Conservation (phyloP, 2,329 filamentous ascomycete genomes). For the Pseudogymnoascus sp. region DNA sequence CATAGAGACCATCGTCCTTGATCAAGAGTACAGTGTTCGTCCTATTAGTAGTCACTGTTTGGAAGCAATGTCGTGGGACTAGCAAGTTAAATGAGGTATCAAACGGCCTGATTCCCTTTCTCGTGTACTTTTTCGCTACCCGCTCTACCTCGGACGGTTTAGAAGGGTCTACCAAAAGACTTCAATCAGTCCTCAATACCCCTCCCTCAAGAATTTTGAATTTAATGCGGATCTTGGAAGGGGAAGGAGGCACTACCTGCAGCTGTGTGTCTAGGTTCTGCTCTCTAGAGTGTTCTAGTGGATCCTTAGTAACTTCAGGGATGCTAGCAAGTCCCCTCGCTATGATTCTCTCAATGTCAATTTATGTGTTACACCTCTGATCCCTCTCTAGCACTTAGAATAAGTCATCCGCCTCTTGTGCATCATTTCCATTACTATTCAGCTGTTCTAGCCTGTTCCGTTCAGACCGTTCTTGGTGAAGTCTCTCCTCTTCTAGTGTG, state of each 20-base stretch:
- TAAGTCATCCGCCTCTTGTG: neutral
- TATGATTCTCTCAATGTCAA: neutral
- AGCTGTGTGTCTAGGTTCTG: neutral
- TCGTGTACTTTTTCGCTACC: neutral
- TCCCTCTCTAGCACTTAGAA: neutral
- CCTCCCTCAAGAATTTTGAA: neutral
- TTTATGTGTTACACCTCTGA: neutral
- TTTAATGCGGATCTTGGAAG: neutral
- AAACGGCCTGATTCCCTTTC: neutral
- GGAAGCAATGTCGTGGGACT: neutral
- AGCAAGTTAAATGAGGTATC: neutral
- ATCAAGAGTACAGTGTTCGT: neutral
- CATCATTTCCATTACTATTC: neutral
- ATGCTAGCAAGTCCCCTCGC: neutral
- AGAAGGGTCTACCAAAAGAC: neutral
- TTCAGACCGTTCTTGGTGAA: neutral
- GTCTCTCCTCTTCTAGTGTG: neutral
- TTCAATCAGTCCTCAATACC: neutral
- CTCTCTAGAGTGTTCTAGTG: neutral
- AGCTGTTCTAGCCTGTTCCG: neutral
- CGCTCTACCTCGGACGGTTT: neutral
- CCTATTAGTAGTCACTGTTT: neutral
- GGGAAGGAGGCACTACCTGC: neutral
- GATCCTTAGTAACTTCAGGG: neutral
- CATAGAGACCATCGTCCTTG: neutral